phyloP scores from a whole-genome alignment of 495 filamentous ascomycete species.

The Podospora conica region DNA sequence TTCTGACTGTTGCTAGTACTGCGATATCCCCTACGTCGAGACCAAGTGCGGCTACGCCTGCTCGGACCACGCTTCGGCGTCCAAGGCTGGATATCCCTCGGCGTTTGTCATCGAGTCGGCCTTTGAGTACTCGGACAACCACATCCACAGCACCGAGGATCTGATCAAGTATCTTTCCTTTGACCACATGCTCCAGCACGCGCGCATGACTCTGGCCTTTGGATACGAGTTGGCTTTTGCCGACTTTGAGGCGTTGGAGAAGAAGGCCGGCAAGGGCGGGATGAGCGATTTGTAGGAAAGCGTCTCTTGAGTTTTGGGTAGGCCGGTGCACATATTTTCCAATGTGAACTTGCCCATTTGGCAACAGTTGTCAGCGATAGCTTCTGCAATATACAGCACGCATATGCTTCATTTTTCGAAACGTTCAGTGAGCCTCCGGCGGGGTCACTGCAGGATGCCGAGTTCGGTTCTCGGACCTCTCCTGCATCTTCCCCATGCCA shows the following conservation, averaged over 20 bases:
- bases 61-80: constrained; percentile 94
- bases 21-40: constrained; percentile 79
- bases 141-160: constrained; percentile 90
- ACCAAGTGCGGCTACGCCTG: constrained; percentile 98
- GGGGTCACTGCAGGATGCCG: too few relatives aligned
- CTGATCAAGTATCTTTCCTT: constrained; percentile 83
- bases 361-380: neutral
- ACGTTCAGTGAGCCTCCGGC: too few relatives aligned
- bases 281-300: constrained; percentile 12
- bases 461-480: too few relatives aligned
- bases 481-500: too few relatives aligned
- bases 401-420: neutral
- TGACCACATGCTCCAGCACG: constrained; percentile 97
- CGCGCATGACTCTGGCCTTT: constrained; percentile 80
- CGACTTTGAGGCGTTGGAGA: constrained; percentile 41
- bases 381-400: neutral
- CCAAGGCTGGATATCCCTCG: constrained; percentile 89
- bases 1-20: constrained; percentile 52
- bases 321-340: neutral
- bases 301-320: neutral
- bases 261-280: neutral
- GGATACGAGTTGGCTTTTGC: constrained; percentile 82
- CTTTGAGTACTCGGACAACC: constrained; percentile 76
- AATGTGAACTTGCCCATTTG: neutral
- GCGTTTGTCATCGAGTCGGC: constrained; percentile 93